Evolutionary conservation across 1,284 basidiomycete species (phyloP).

Genomic region (Coniferiporia weirii): DNA sequence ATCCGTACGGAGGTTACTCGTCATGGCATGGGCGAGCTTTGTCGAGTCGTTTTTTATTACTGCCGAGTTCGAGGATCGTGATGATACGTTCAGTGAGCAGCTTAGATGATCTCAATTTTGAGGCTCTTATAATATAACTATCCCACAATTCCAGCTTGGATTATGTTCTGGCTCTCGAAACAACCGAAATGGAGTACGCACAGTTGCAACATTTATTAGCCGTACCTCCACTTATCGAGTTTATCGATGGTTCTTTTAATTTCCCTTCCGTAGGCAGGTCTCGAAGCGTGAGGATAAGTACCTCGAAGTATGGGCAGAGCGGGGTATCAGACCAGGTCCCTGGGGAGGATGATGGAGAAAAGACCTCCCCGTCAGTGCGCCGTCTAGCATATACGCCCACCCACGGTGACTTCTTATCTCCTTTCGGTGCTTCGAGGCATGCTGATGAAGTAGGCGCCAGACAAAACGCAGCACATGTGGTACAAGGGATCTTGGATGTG

Average conservation of each 20-base stretch:
- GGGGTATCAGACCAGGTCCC: conserved; percentile 29
- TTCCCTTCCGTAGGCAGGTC: conserved; percentile 27
- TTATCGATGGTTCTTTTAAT: neutral
- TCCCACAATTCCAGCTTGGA: conserved; percentile 41
- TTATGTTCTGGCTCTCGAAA: conserved; percentile 57
- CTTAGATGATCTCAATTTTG: neutral
- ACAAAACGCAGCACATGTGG: conserved; percentile 42
- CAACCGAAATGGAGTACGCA: conserved; percentile 43
- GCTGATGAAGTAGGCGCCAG: neutral
- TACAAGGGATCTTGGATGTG: conserved; percentile 44
- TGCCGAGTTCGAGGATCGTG: conserved; percentile 53
- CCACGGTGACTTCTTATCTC: conserved; percentile 21
- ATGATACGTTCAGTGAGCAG: conserved; percentile 50
- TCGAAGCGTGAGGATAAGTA: conserved; percentile 50
- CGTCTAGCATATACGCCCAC: conserved; percentile 47
- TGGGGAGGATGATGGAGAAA: conserved; percentile 34
- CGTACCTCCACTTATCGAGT: no score
- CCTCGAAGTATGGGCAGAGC: conserved; percentile 35
- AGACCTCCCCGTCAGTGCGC: conserved; percentile 21
- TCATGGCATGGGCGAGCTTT: conserved; percentile 38
- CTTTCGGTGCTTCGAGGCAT: neutral
- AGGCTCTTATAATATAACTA: conserved; percentile 6
- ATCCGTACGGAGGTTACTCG: conserved; percentile 42
- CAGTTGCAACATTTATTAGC: neutral
- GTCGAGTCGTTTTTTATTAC: conserved; percentile 57